Evolutionary conservation across 2,329 filamentous ascomycete species (phyloP), one percentile per base, ranked within the genome.

Genomic region (Verticillium albo-atrum): DNA sequence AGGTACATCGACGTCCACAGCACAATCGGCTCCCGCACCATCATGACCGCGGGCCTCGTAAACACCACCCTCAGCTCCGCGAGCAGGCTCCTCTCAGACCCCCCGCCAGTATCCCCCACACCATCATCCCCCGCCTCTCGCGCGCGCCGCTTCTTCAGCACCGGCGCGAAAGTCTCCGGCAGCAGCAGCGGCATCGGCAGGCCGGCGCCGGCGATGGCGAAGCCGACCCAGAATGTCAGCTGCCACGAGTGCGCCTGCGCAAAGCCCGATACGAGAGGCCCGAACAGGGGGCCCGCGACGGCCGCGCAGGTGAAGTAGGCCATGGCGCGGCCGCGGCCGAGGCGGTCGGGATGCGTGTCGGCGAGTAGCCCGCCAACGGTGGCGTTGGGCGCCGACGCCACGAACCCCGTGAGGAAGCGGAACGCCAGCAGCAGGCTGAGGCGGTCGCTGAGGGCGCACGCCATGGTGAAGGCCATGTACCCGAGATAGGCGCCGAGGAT

Each of bases 31-130:
- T 95, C 91, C 50, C 82, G 86, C 56, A 83, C 52, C 30, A 89
- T 77, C 90, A 94, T 94, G 27, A 87, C 80, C 5, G 92, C 71
- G 0, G 91, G 90, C 1, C 90, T 77, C 1, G 86, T 88, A 37
- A 93, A 75, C 0, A 91, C 87, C n/a, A 89, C 83, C 1, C 82
- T 85, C n/a, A 87, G 70, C 35, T 74, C 78, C 51, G 82, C 56
- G 57, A 80, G 76, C 66, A 90, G 85, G 23, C 90, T 72, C 68
- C 91, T 88, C 56, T 84, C 79, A 0, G 84, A 82, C 1, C 89
- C 83, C 56, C 85, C 75, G 5, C 9, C 42, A 1, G 42, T 1
- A 7, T 20, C 42, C n/a, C 4, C 7, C 20, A 9, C 42, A 7
- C n/a, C 2, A n/a, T 6, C 37, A n/a, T 37, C 37, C 20, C 42